Evolutionary conservation across 2,329 filamentous ascomycete species (phyloP).

Genomic region (Cercospora sesami): DNA sequence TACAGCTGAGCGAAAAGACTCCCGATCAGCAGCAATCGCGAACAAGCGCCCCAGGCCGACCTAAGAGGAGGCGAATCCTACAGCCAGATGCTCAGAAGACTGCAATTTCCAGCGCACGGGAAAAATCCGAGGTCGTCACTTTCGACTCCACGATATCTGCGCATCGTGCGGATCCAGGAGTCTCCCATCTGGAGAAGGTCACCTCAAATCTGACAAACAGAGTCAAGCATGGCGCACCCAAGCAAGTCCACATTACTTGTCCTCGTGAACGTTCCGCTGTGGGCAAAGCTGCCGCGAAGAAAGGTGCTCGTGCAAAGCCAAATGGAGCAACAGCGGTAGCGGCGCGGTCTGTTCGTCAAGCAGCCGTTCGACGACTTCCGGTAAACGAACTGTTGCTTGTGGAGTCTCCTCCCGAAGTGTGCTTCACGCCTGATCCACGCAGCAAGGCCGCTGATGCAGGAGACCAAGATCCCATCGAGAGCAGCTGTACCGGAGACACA

Average conservation of each 20-base stretch:
- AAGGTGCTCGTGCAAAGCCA: background rate
- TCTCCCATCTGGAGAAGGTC: background rate
- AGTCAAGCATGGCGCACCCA: background rate
- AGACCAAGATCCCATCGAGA: conserved; percentile 25
- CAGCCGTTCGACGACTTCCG: conserved; percentile 5
- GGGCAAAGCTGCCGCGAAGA: background rate
- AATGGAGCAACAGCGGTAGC: background rate
- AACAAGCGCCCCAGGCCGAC: background rate
- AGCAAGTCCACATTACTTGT: background rate
- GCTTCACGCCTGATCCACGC: background rate
- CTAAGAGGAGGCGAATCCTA: background rate
- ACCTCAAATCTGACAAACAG: background rate
- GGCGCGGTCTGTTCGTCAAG: background rate
- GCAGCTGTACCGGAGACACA: conserved; percentile 9
- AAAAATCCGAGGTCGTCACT: background rate
- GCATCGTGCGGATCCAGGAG: background rate
- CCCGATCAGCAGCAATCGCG: background rate
- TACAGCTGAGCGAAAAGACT: background rate
- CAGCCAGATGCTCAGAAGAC: background rate
- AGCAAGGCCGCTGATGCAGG: conserved; percentile 13
- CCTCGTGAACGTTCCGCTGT: background rate
- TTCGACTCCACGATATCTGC: too few relatives aligned
- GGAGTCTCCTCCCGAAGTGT: background rate
- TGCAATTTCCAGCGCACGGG: background rate
- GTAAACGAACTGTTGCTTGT: conserved; percentile 30